phyloP scores from a whole-genome alignment of 257 asterid genomes.

The Capsicum rhomboideum region DNA sequence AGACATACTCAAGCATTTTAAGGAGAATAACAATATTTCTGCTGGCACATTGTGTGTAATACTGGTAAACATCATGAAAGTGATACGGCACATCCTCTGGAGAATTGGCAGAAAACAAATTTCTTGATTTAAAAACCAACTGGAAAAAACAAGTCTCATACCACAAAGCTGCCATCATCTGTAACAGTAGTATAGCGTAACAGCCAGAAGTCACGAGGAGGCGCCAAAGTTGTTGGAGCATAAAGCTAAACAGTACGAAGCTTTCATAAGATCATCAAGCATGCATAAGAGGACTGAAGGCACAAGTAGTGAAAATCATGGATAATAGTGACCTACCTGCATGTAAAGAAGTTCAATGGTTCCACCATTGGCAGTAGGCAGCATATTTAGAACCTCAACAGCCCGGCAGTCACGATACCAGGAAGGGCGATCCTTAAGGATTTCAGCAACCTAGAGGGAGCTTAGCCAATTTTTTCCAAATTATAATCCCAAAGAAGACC shows the following conservation, averaged over 20 bases:
- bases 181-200: conserved; percentile 69
- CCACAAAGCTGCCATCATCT: conserved; percentile 93
- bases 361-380: conserved; percentile 97
- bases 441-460: conserved; percentile 68
- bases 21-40: background rate
- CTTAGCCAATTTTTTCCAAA: background rate
- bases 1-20: background rate
- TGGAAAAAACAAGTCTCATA: conserved; percentile 10
- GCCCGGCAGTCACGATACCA: conserved; percentile 95
- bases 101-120: background rate
- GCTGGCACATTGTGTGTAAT: background rate
- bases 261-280: background rate
- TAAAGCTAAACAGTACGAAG: conserved; percentile 33
- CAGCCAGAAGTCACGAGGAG: conserved; percentile 92
- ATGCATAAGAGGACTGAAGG: background rate
- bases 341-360: conserved; percentile 85
- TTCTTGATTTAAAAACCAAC: background rate
- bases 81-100: background rate
- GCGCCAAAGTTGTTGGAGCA: conserved; percentile 89
- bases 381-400: conserved; percentile 70
- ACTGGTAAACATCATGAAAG: background rate
- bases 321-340: conserved; percentile 45
- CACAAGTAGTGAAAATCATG: background rate
- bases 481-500: background rate
- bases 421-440: conserved; percentile 87